Percentiles rank a stretch among this genome's conserved stretches.
Evolutionary conservation across 208 protist species (phyloP).

Genomic region (Dictyostelium gargantuum): DNA sequence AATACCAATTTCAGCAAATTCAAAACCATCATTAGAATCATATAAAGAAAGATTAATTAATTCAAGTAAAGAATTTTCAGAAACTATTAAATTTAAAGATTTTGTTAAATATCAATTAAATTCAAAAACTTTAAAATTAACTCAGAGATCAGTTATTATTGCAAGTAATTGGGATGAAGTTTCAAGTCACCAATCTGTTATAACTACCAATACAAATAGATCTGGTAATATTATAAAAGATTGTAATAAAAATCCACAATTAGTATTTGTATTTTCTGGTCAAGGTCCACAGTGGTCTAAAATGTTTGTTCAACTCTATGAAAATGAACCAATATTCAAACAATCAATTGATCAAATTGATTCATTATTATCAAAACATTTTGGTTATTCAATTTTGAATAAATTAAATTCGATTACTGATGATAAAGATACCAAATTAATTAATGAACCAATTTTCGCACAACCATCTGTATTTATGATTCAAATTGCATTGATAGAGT

Average conservation of each 20-base stretch:
- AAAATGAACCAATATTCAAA: background rate
- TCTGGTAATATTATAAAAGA: background rate
- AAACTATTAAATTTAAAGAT: background rate
- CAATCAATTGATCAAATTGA: background rate
- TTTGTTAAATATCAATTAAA: slow-evolving; percentile 16
- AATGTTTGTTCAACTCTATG: background rate
- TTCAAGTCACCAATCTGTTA: too few relatives aligned
- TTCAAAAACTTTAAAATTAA: background rate
- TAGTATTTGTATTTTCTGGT: slow-evolving; percentile 47
- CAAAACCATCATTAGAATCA: background rate
- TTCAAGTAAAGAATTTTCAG: background rate
- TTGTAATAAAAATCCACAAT: background rate
- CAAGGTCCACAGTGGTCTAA: background rate
- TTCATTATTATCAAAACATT: background rate
- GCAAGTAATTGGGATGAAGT: background rate
- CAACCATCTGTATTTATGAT: slow-evolving; percentile 1
- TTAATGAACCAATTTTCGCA: slow-evolving; percentile 6
- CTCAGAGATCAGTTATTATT: background rate
- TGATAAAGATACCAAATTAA: background rate
- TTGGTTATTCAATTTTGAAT: background rate
- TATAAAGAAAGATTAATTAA: background rate
- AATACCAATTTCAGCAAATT: slow-evolving; percentile 37
- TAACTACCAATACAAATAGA: background rate
- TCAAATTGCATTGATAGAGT: slow-evolving; percentile 1
- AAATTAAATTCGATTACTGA: background rate